Percentiles rank a stretch among this genome's conserved stretches.
Conservation (phyloP, 2,329 filamentous ascomycete genomes). For the Sporothrix pallida region DNA sequence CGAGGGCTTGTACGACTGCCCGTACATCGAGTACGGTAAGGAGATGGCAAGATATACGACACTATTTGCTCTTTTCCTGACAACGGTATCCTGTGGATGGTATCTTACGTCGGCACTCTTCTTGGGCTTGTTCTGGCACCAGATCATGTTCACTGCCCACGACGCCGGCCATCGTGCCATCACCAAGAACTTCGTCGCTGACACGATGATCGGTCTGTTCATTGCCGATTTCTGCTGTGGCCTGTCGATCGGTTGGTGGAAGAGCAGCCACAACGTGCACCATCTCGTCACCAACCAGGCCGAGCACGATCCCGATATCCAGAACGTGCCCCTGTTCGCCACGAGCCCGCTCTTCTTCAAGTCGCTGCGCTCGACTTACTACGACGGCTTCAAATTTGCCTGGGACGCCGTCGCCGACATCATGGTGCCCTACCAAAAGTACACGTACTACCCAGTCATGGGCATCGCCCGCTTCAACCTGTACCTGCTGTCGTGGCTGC, state of each 20-base stretch:
- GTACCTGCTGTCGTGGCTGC: slow-evolving; percentile 69
- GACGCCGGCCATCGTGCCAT: slow-evolving; percentile 69
- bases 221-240: slow-evolving; percentile 70
- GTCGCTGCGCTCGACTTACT: slow-evolving; percentile 68
- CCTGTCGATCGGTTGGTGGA: slow-evolving; percentile 72
- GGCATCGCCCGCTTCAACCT: slow-evolving; percentile 74
- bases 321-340: slow-evolving; percentile 73
- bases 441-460: slow-evolving; percentile 73
- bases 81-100: slow-evolving; percentile 56
- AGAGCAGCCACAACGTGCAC: slow-evolving; percentile 71
- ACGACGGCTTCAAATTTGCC: slow-evolving; percentile 67
- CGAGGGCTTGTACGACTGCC: slow-evolving; percentile 64
- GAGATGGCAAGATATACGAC: slow-evolving; percentile 61
- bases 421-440: slow-evolving; percentile 65
- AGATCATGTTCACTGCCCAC: slow-evolving; percentile 72
- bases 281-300: slow-evolving; percentile 70
- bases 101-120: slow-evolving; percentile 63
- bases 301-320: slow-evolving; percentile 64
- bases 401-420: slow-evolving; percentile 67
- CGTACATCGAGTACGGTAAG: slow-evolving; percentile 62
- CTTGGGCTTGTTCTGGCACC: slow-evolving; percentile 70
- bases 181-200: slow-evolving; percentile 61
- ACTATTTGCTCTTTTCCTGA: slow-evolving; percentile 57
- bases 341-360: slow-evolving; percentile 69
- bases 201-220: slow-evolving; percentile 67